These are phyloP conservation scores for Gypsophila paniculata DNA, from an alignment of 179 eudicot species.

Conservation along the genomic window DNA sequence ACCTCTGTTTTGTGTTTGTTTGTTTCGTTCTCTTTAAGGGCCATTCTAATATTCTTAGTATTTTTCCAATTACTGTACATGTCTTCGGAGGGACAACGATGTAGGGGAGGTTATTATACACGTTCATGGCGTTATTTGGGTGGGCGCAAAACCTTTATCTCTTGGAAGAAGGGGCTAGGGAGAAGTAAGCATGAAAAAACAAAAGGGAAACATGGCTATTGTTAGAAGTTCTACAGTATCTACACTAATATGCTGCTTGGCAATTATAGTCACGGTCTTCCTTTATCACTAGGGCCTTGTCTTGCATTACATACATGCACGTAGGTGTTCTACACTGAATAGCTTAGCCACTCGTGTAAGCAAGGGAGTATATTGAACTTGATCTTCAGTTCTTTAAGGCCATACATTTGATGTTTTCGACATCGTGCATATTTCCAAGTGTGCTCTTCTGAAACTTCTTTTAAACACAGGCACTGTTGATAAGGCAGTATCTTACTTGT, in stretches of 20 bases:
- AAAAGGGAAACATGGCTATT: neutral
- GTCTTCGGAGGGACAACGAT: neutral
- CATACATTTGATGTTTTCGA: neutral
- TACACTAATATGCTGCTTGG: neutral
- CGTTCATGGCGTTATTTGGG: neutral
- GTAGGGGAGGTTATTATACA: neutral
- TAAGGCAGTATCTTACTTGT: neutral
- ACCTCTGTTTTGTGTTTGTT: no score
- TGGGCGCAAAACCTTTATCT: neutral
- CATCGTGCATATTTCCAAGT: neutral
- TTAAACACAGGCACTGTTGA: neutral
- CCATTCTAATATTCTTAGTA: neutral
- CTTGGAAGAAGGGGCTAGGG: neutral
- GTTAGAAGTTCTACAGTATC: neutral
- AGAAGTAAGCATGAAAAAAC: neutral
- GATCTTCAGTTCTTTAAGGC: neutral
- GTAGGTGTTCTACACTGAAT: neutral
- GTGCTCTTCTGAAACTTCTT: neutral
- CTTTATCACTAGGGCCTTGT: neutral
- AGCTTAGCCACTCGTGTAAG: neutral
- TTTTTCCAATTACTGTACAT: no score
- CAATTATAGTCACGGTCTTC: neutral
- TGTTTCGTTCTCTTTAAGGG: neutral
- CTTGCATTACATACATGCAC: neutral
- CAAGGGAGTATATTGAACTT: neutral